Evolutionary conservation across 768 basidiomycete genomes (phyloP), one percentile per base, ranked within the genome.

Genomic region (Naganishia vaughanmartiniae): DNA sequence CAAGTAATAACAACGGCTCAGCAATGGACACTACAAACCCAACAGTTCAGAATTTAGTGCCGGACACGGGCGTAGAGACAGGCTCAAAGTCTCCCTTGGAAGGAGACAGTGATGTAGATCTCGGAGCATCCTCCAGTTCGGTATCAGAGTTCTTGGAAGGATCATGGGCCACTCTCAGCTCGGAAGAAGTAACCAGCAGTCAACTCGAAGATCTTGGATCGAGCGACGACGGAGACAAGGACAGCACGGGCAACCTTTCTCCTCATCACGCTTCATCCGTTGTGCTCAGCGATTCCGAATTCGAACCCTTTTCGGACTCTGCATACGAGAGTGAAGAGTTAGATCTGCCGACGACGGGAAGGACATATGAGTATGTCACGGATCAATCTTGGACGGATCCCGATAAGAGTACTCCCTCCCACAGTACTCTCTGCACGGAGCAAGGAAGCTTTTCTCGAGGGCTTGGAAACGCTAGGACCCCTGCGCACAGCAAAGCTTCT

Each of bases 371-470:
- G n/a, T 63, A 63, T 30, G 60, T 63, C 1, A 63, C 60, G 17
- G 60, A 63, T 17, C 60, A 63, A 36, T 63, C 60, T 63, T 63
- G 60, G 60, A 63, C 60, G 15, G 60, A 63, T 63, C 60, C 60
- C 60, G 60, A 63, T 12, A 45, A 63, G 36, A 45, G 39, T 42
- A 63, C 60, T 24, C 39, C 60, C 26, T 63, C 60, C 14, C 46
- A 63, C 26, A 63, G 60, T n/a, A 63, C 60, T n/a, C 60, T 42
- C 36, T 46, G 60, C 30, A 63, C 60, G 21, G 4, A 46, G 21
- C 60, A 42, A 14, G 60, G 60, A 42, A 63, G 42, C 60, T 63
- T 63, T 30, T 63, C 60, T 45, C 60, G 36, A 26, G 60, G 60
- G 9, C 26, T 63, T 28, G 39, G 1, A 2, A 46, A 15, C 39